These are phyloP conservation scores for Alternaria hordeiaustralica DNA, from an alignment of 2,329 filamentous ascomycete genomes.

Conservation along the genomic window DNA sequence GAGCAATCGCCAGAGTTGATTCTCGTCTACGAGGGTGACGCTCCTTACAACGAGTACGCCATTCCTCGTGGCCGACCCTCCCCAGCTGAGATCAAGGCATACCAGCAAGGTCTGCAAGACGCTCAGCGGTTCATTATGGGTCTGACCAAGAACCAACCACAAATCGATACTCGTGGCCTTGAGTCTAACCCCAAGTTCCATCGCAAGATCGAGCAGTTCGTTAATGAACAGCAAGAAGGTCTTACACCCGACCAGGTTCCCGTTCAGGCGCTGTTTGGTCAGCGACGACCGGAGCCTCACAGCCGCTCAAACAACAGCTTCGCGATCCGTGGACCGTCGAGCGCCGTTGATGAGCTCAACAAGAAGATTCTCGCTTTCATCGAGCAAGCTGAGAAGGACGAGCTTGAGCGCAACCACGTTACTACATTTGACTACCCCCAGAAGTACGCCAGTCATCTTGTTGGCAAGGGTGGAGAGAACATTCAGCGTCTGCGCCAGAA, in stretches of 20 bases:
- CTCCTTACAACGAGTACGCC: conserved; percentile 58
- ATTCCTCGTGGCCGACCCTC: conserved; percentile 64
- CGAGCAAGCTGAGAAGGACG: conserved; percentile 86
- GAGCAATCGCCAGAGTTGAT: conserved; percentile 69
- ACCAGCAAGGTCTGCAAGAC: conserved; percentile 64
- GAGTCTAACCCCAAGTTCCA: conserved; percentile 66
- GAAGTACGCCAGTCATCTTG: conserved; percentile 87
- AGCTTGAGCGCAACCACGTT: conserved; percentile 90
- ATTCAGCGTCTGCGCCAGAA: conserved; percentile 73
- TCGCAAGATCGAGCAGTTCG: conserved; percentile 67
- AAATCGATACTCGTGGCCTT: conserved; percentile 62
- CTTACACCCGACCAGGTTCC: conserved; percentile 60
- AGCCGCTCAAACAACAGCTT: conserved; percentile 64
- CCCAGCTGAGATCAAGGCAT: conserved; percentile 60
- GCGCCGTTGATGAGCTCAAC: conserved; percentile 73
- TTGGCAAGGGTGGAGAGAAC: conserved; percentile 71
- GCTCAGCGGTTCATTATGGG: conserved; percentile 64
- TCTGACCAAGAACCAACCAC: conserved; percentile 61
- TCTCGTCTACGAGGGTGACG: conserved; percentile 76
- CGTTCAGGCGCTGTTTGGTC: conserved; percentile 62
- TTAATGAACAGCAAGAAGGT: conserved; percentile 62
- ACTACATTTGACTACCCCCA: conserved; percentile 91
- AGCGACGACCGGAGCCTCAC: conserved; percentile 53
- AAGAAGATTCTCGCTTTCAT: conserved; percentile 80
- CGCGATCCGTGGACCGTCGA: conserved; percentile 77